Conservation (phyloP, 2,329 filamentous ascomycete species). For the Claviceps quebecensis region DNA sequence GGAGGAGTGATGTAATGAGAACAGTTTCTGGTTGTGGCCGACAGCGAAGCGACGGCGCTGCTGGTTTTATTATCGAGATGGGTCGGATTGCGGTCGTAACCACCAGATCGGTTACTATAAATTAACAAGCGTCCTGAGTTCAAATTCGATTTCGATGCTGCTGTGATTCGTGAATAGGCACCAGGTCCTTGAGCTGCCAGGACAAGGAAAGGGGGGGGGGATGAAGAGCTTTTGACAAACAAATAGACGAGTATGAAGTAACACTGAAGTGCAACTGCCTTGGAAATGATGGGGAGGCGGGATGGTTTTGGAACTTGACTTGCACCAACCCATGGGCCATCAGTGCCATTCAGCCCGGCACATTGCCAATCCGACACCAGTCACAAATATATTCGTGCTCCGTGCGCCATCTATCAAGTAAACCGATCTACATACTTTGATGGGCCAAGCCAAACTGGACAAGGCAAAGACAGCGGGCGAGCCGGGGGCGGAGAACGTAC, state of each 20-base stretch:
- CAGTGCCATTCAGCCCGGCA: not conserved
- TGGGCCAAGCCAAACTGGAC: conserved; percentile 2
- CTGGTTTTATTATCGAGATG: not conserved
- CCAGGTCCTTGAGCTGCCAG: conserved; percentile 2
- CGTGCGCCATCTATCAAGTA: conserved; percentile 1
- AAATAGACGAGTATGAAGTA: conserved; percentile 1
- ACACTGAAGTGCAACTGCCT: not conserved
- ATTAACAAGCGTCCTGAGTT: not conserved
- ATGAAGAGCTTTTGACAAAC: not conserved
- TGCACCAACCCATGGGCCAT: not conserved
- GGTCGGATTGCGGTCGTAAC: not conserved
- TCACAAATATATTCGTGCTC: not conserved
- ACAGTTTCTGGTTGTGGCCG: not conserved
- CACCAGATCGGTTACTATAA: not conserved
- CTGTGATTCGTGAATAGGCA: conserved; percentile 4
- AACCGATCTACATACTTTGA: not conserved
- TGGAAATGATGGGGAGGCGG: conserved; percentile 4
- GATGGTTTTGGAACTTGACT: conserved; percentile 5
- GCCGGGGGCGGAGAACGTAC: not conserved
- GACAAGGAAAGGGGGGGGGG: not conserved
- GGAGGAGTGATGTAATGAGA: not conserved
- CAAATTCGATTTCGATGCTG: not conserved
- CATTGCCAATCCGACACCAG: not conserved
- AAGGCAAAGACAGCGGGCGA: conserved; percentile 2
- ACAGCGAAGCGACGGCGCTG: not conserved